A percentile compares a stretch with the other conserved stretches of the same genome.
These are phyloP conservation scores for Mortierella hygrophila DNA, from an alignment of 192 early-diverging fungal species.

Conservation along the genomic window DNA sequence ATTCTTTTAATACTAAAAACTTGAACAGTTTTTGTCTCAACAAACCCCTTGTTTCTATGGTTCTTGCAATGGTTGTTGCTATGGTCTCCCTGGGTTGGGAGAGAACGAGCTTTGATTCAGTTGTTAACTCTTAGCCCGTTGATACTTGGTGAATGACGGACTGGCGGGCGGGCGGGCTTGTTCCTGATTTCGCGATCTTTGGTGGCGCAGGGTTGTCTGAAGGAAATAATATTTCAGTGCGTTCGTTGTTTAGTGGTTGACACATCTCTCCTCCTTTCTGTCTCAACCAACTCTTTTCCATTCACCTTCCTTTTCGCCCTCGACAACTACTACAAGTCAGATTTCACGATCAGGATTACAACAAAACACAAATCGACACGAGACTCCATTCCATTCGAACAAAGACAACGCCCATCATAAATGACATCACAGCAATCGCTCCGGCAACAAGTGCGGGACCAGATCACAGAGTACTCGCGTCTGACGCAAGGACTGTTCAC, in stretches of 20 bases:
- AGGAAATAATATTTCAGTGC: not conserved
- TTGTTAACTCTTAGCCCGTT: not conserved
- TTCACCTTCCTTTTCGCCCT: not conserved
- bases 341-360: not conserved
- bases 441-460: conserved; percentile 38
- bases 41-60: not conserved
- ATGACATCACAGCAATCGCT: conserved; percentile 42
- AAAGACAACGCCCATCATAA: not conserved
- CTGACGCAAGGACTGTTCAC: conserved; percentile 41
- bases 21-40: conserved; percentile 16
- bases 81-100: not conserved
- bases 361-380: not conserved
- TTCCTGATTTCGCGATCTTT: not conserved
- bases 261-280: not conserved
- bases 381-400: not conserved
- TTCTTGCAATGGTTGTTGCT: not conserved
- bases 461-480: conserved; percentile 51
- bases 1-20: conserved; percentile 16
- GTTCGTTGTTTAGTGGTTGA: not conserved
- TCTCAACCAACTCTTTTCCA: not conserved
- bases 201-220: not conserved
- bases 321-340: not conserved
- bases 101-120: not conserved
- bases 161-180: not conserved
- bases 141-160: too few species aligned